Conservation (phyloP, 768 basidiomycete genomes). For the Chiua virens region DNA sequence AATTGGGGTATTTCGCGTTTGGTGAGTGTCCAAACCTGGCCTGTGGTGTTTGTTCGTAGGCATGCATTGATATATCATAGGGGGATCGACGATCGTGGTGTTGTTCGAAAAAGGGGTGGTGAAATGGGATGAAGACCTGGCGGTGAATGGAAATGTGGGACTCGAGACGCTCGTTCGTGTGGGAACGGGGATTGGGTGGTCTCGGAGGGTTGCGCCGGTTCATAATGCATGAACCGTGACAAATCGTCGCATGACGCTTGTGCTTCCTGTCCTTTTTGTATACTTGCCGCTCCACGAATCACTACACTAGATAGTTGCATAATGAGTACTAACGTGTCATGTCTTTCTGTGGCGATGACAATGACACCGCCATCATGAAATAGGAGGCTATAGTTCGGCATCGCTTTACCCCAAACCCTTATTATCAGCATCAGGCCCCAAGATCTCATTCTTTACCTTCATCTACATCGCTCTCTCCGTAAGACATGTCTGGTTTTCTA, state of each 20-base stretch:
- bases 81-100: constrained; percentile 89
- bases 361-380: neutral
- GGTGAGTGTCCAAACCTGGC: constrained; percentile 49
- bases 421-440: neutral
- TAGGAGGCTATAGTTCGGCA: constrained; percentile 6
- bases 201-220: constrained; percentile 13
- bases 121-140: constrained; percentile 89
- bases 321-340: neutral
- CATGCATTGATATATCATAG: constrained; percentile 34
- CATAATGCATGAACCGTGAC: neutral
- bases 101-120: constrained; percentile 84
- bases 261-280: too few relatives aligned
- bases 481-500: constrained; percentile 14
- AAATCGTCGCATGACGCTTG: neutral
- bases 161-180: constrained; percentile 89
- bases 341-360: neutral
- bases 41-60: neutral
- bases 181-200: constrained; percentile 78
- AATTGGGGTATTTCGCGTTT: constrained; percentile 94
- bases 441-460: neutral
- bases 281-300: neutral
- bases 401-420: constrained; percentile 2
- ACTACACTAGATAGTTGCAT: neutral
- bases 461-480: neutral
- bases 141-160: constrained; percentile 81